These are phyloP conservation scores for Candida rishiriensis DNA, from an alignment of 805 yeast genomes.

Conservation along the genomic window DNA sequence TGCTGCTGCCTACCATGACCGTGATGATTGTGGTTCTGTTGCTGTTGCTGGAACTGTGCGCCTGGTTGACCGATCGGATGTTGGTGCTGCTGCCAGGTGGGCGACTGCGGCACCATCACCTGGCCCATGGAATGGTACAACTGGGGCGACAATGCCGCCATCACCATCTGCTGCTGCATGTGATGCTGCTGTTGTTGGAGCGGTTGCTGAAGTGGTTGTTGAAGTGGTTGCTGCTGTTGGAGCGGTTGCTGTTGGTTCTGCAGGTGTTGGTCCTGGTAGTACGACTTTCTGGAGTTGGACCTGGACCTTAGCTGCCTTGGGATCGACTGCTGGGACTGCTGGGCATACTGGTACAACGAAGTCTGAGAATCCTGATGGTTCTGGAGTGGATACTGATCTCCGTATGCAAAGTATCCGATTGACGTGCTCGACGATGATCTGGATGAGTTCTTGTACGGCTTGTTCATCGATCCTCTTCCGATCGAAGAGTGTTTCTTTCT, in stretches of 20 bases:
- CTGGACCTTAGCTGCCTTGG: not conserved
- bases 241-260: not conserved
- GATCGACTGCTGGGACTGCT: not conserved
- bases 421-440: constrained; percentile 15
- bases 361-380: not conserved
- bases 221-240: not conserved
- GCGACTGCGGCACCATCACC: too few species aligned
- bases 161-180: not conserved
- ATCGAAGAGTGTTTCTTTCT: not conserved
- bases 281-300: not conserved
- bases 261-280: not conserved
- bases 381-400: not conserved
- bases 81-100: not conserved
- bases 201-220: too few species aligned
- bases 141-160: not conserved
- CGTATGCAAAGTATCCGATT: constrained; percentile 8
- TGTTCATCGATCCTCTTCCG: constrained; percentile 1
- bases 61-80: not conserved
- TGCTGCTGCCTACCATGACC: not conserved
- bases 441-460: constrained; percentile 8
- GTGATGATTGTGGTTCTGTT: not conserved
- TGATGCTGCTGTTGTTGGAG: not conserved
- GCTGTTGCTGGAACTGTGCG: not conserved
- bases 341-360: not conserved
- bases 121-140: not conserved